Percentiles rank a stretch among this genome's conserved stretches.
Evolutionary conservation across 2,329 filamentous ascomycete species (phyloP).

Genomic region (Cladosporium sp.): DNA sequence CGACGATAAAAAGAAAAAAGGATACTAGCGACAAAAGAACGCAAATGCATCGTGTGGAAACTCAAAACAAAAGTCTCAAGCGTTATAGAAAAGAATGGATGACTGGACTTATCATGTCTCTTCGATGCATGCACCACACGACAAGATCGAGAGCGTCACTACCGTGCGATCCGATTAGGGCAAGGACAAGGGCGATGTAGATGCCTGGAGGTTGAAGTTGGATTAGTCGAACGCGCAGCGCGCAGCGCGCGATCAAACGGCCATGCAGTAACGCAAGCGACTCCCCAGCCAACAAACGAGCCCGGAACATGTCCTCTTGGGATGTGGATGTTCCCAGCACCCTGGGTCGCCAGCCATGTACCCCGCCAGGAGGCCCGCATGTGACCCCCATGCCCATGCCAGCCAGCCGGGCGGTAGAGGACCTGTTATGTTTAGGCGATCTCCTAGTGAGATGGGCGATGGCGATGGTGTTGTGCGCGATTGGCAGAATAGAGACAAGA

Average conservation of each 20-base stretch:
- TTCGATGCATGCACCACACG: background rate
- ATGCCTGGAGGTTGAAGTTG: background rate
- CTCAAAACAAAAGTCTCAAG: background rate
- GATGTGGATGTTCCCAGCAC: background rate
- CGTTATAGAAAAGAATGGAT: background rate
- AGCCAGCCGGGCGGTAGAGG: background rate
- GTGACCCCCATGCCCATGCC: slow-evolving; percentile 3
- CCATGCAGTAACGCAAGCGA: background rate
- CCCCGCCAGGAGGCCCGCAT: slow-evolving; percentile 8
- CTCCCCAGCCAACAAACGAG: background rate
- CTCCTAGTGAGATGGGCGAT: background rate
- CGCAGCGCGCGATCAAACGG: background rate
- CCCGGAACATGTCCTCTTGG: background rate
- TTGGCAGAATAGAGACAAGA: background rate
- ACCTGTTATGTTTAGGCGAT: background rate
- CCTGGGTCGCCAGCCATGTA: background rate
- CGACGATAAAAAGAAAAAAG: background rate
- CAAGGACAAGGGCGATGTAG: background rate
- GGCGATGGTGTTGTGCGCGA: background rate
- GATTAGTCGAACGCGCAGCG: background rate
- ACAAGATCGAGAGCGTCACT: background rate
- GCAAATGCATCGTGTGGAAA: background rate
- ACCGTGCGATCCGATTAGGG: background rate
- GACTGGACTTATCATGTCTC: background rate
- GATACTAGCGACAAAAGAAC: background rate